Evolutionary conservation across 176 grass and related monocot genomes (phyloP), one percentile per base, ranked within the genome.

Genomic region (maize (Zea mays)): DNA sequence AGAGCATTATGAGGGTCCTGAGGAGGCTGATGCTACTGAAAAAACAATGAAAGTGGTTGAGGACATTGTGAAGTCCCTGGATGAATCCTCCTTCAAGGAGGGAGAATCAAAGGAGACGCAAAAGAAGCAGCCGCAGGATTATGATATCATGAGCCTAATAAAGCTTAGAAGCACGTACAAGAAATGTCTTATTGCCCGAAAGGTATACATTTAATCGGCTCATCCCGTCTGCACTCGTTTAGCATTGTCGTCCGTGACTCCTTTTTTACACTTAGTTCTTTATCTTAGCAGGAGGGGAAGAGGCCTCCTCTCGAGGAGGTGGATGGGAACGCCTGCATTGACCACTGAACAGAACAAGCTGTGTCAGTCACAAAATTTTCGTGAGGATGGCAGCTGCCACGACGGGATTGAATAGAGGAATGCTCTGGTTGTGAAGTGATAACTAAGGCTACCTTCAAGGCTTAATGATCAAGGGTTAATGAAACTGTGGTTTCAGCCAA

Each of bases 111-210:
- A 52, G 40, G 57, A 82, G 66, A 16, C 34, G 70, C 17, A 69
- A 33, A 17, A 76, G 15, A 38, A 79, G 39, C 42, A 71, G 41
- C 13, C 16, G 3, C 59, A 33, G 38, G 63, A 74, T 8, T 42
- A 62, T 64, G 1, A 20, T 0, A 15, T 3, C 21, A 81, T 69
- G 87, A 97, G 90, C 79, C 21, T 92, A n/a, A 90, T 90, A 67
- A 86, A 88, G 87, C 90, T 97, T 41, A 83, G 52, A 54, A 38
- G 51, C 14, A 35, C 67, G 5, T 81, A 63, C 33, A 97, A 83
- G 85, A 79, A 86, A 3, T 11, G 3, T 27, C 70, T 87, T 20
- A 72, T 59, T 36, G 49, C 75, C 72, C 8, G 60, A 16, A 89
- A 88, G 87, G 84, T 92, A 90, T 46, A 41, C 37, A 57, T 41